These are phyloP conservation scores for Aphanomyces invadans DNA, from an alignment of 352 stramenopile species.

Conservation along the genomic window DNA sequence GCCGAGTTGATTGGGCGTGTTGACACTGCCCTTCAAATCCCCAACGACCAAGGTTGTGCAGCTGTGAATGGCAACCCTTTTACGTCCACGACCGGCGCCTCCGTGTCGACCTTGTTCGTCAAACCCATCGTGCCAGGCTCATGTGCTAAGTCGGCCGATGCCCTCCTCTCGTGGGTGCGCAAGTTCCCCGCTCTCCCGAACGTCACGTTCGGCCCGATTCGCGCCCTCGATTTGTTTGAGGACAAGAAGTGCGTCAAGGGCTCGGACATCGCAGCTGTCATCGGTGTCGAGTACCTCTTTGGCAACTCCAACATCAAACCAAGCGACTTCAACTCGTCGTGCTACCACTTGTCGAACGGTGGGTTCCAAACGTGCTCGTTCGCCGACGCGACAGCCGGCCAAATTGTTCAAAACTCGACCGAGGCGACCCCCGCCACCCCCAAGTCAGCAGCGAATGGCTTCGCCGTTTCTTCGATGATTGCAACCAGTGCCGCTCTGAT, in stretches of 20 bases:
- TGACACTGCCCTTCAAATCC: conserved; percentile 30
- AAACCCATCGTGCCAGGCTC: conserved; percentile 27
- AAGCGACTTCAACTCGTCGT: background rate
- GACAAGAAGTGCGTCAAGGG: conserved; percentile 34
- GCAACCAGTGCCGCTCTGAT: background rate
- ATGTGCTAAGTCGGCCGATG: conserved; percentile 34
- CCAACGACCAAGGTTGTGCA: conserved; percentile 43
- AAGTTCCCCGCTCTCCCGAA: conserved; percentile 33
- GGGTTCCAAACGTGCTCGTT: background rate
- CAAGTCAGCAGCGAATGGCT: background rate
- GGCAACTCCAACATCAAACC: background rate
- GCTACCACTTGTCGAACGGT: background rate
- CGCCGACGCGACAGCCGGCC: background rate
- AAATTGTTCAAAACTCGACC: conserved; percentile 25
- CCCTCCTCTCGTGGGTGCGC: conserved; percentile 32
- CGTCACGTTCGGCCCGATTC: conserved; percentile 9
- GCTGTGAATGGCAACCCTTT: conserved; percentile 35
- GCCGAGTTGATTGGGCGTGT: background rate
- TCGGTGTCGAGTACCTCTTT: background rate
- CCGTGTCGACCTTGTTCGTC: conserved; percentile 25
- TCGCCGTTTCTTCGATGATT: background rate
- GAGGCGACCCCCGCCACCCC: conserved; percentile 30
- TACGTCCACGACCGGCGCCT: conserved; percentile 29
- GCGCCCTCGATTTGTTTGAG: conserved; percentile 33
- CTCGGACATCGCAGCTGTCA: background rate